Evolutionary conservation across 371 early-diverging fungal genomes (phyloP).

Genomic region (Rhizopus microsporus): DNA sequence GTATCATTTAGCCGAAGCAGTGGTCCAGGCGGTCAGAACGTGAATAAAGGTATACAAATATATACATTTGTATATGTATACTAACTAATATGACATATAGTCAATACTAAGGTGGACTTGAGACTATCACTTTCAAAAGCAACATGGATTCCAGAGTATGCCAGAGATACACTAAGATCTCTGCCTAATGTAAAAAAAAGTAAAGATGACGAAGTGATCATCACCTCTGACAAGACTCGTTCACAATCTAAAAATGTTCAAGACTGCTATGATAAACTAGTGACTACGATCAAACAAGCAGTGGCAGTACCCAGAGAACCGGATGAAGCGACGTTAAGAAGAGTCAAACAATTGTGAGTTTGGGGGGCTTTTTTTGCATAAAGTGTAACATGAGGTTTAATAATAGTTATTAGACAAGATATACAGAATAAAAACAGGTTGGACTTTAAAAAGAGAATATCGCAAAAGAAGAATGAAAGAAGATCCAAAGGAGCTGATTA

Average conservation of each 20-base stretch:
- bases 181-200: conserved; percentile 51
- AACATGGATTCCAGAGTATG: conserved; percentile 79
- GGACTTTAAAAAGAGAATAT: conserved; percentile 35
- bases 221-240: conserved; percentile 79
- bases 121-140: conserved; percentile 67
- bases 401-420: conserved; percentile 4
- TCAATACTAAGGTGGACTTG: conserved; percentile 86
- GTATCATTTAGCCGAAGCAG: conserved; percentile 50
- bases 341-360: conserved; percentile 68
- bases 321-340: conserved; percentile 58
- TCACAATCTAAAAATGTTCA: conserved; percentile 80
- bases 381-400: not conserved
- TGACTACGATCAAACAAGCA: conserved; percentile 62
- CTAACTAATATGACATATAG: conserved; percentile 40
- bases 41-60: conserved; percentile 72
- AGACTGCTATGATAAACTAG: conserved; percentile 78
- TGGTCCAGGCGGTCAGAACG: conserved; percentile 92
- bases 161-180: conserved; percentile 48
- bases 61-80: not conserved
- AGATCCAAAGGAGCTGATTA: conserved; percentile 34
- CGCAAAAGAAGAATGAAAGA: conserved; percentile 42
- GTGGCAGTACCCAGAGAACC: conserved; percentile 75
- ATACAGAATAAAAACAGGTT: conserved; percentile 25
- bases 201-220: conserved; percentile 72
- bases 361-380: not conserved